Base-by-base conservation (phyloP, 2,329 filamentous ascomycete species). In the Gnomoniopsis sp. region DNA sequence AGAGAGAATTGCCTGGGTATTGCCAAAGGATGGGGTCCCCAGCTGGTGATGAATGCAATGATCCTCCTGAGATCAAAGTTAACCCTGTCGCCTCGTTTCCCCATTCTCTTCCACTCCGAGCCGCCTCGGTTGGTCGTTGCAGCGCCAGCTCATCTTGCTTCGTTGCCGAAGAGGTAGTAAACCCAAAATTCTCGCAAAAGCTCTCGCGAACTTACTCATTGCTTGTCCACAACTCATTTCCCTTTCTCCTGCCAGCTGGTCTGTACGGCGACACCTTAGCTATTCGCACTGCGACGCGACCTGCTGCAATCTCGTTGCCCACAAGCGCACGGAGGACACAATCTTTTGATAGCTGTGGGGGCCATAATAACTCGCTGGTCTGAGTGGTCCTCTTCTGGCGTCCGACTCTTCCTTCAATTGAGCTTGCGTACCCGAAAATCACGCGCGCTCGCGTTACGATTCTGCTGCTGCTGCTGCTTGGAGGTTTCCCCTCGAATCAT, bases 171-270 rank as follows among this genome's bases (percentile, higher is more conserved):
- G 36, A 41, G 17, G 36, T 3, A 41, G 17, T 15, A 41, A 41
- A 41, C 3, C 14, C 15, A 19, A 44, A 44, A 44, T 10, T 44
- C 19, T n/a, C 41, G 19, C 41, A 19, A 44, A 6, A 7, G 15
- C 17, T n/a, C 12, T 41, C n/a, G 26, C 36, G 12, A 38, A 3
- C 36, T 38, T 38, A n/a, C 19, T 44, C 15, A 21, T 44, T 44
- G 47, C 26, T 48, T 53, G 56, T 53, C 49, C 57, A 53, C 50
- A 52, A 44, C 55, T 58, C 55, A 53, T 59, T 61, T 61, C 59
- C 36, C 49, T 61, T n/a, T 8, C 26, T 61, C 59, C 53, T 52
- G 55, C 49, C 59, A 61, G 59, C 59, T 61, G 59, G 59, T 49
- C 59, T 61, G 59, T 59, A 47, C 44, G 30, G 19, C 36, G 49